A percentile compares a stretch with the other conserved stretches of the same genome.
phyloP scores from a whole-genome alignment of 345 rosid species.

The Pistacia integerrima region DNA sequence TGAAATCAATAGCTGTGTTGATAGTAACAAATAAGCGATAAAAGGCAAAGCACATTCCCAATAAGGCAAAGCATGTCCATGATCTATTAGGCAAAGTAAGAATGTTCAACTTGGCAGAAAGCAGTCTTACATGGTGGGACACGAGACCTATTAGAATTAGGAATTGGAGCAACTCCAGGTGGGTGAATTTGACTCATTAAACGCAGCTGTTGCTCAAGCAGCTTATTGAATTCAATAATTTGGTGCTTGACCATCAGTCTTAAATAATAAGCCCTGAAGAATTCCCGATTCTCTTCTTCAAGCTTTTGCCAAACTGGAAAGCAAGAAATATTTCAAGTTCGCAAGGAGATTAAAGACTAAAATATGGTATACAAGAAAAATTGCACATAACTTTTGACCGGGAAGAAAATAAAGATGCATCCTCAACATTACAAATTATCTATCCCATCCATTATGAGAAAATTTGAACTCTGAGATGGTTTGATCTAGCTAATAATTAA shows the following conservation, averaged over 20 bases:
- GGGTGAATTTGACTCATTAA: conserved; percentile 79
- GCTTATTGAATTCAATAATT: conserved; percentile 87
- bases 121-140: conserved; percentile 67
- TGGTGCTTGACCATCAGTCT: conserved; percentile 92
- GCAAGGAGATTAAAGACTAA: not conserved
- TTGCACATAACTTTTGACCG: not conserved
- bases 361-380: not conserved
- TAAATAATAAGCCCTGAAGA: conserved; percentile 87
- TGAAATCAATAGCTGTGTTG: conserved; percentile 15
- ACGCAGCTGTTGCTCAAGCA: conserved; percentile 86
- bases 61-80: not conserved
- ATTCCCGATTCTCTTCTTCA: conserved; percentile 93
- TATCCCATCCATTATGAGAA: not conserved
- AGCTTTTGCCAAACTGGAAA: conserved; percentile 98
- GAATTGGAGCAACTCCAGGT: conserved; percentile 54
- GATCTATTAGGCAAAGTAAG: not conserved
- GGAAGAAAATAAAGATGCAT: not conserved
- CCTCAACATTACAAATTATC: not conserved
- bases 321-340: conserved; percentile 10
- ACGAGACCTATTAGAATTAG: conserved; percentile 79
- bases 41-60: not conserved
- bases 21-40: conserved; percentile 1
- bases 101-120: conserved; percentile 5
- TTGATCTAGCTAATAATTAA: conserved; percentile 9
- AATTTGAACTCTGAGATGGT: not conserved